Base-by-base conservation (phyloP, 2,329 filamentous ascomycete genomes). In the Beauveria varroae region DNA sequence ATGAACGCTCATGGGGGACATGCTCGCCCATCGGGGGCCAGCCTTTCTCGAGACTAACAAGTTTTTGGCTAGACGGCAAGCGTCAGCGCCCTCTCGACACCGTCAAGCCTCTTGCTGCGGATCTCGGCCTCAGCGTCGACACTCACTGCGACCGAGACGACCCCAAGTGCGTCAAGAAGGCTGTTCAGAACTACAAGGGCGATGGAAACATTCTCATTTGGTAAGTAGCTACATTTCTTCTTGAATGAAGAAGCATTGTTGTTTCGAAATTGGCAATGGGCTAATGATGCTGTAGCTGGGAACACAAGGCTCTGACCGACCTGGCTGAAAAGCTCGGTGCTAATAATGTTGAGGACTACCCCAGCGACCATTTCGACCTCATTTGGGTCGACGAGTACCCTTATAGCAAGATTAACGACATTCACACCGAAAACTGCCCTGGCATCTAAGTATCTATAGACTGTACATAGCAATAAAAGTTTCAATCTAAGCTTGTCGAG, bases 141-240 rank as follows among this genome's bases (percentile, higher is more conserved):
- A 79, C 71, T 0, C 80, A 78, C 1, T 86, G 84, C 67, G 78
- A 81, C 61, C 78, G 83, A 16, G 80, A 84, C 63, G 81, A 87
- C 63, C 65, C 74, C 6, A 70, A 78, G 6, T 86, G 84, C 62
- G 84, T 86, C 20, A 74, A 74, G 24, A 70, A 82, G 5, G 74
- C 74, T 0, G 78, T 86, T 1, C 66, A 80, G 1, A 64, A 65
- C 6, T 85, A 83, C 63, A 61, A 67, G 0, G 80, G 81, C 0
- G 62, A 68, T 0, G 82, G 81, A 1, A 87, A 87, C 64, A 81
- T 87, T 52, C 69, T 87, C 50, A 81, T 87, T 62, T 85, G 76
- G 76, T 77, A 65, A 57, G 72, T 60, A 24, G 34, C 10, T 2
- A 20, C 2, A n/a, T 12, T 14, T 24, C 18, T 8, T 12, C n/a